A percentile compares a stretch with the other conserved stretches of the same genome.
Conservation (phyloP, 2,329 filamentous ascomycete genomes). For the Aspergillus uvarum region DNA sequence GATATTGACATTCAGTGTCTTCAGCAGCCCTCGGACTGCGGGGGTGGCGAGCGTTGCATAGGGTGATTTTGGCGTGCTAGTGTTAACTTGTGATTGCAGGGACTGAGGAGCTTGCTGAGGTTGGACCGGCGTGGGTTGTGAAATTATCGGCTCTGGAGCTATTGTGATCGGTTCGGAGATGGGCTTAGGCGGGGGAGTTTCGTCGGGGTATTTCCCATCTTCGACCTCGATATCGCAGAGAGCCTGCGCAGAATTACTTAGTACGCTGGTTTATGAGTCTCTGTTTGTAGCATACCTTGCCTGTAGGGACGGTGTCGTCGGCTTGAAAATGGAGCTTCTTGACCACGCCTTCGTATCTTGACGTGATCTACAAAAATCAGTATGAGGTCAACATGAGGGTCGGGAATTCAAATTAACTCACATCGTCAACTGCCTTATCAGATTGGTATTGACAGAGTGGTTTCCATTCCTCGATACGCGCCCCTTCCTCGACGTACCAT, state of each 20-base stretch:
- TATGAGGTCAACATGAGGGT: neutral
- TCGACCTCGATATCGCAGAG: constrained; percentile 94
- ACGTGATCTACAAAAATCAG: constrained; percentile 75
- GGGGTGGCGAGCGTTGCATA: constrained; percentile 81
- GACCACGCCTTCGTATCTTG: constrained; percentile 89
- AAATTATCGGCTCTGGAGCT: constrained; percentile 25
- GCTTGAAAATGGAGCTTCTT: constrained; percentile 95
- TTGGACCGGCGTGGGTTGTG: constrained; percentile 17
- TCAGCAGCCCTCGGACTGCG: constrained; percentile 84
- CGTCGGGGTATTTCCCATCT: constrained; percentile 67
- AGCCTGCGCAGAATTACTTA: constrained; percentile 53
- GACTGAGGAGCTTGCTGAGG: constrained; percentile 11
- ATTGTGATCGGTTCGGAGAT: neutral
- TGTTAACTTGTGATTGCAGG: constrained; percentile 6
- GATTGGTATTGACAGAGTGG: constrained; percentile 97
- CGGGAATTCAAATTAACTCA: constrained; percentile 28
- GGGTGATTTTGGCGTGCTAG: constrained; percentile 50
- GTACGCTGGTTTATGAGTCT: neutral
- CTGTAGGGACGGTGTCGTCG: constrained; percentile 94
- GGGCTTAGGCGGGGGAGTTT: constrained; percentile 39
- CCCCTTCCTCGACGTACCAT: constrained; percentile 97
- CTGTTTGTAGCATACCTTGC: constrained; percentile 53
- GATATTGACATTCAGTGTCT: constrained; percentile 76
- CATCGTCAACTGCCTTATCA: constrained; percentile 78
- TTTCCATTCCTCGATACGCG: constrained; percentile 95